Percentiles rank a stretch among this genome's conserved stretches.
These are phyloP conservation scores for Metschnikowia aberdeeniae DNA, from an alignment of 805 yeast species.

Conservation along the genomic window DNA sequence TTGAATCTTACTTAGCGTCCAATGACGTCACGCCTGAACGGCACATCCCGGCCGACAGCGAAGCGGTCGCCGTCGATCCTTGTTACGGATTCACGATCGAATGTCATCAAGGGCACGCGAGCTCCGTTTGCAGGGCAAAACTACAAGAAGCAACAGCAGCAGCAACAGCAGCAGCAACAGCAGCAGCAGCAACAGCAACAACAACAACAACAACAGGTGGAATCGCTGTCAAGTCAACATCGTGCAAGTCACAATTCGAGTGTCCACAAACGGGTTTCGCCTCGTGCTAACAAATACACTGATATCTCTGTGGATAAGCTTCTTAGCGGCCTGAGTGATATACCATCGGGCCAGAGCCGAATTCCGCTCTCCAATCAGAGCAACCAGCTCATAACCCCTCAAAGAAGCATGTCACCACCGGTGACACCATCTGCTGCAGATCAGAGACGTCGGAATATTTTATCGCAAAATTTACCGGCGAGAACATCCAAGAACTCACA, in stretches of 20 bases:
- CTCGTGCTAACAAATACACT: slow-evolving; percentile 49
- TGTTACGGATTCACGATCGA: slow-evolving; percentile 81
- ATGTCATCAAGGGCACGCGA: slow-evolving; percentile 44
- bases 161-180: slow-evolving; percentile 10
- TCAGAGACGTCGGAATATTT: slow-evolving; percentile 28
- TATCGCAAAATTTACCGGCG: slow-evolving; percentile 55
- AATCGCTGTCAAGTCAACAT: slow-evolving; percentile 3
- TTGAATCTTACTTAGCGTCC: neutral
- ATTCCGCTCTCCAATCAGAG: slow-evolving; percentile 26
- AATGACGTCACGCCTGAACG: slow-evolving; percentile 14
- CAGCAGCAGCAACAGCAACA: slow-evolving; percentile 26
- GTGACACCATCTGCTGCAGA: slow-evolving; percentile 10
- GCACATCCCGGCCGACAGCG: slow-evolving; percentile 51
- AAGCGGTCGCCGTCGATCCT: slow-evolving; percentile 89
- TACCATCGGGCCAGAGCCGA: slow-evolving; percentile 74
- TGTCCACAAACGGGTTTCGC: slow-evolving; percentile 13
- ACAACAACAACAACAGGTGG: slow-evolving; percentile 22
- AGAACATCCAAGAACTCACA: slow-evolving; percentile 86
- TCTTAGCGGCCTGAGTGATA: slow-evolving; percentile 74
- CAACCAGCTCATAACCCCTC: slow-evolving; percentile 15
- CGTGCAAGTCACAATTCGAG: slow-evolving; percentile 16
- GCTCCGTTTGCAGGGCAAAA: slow-evolving; percentile 80
- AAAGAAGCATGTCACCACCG: slow-evolving; percentile 21
- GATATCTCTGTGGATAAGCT: slow-evolving; percentile 79
- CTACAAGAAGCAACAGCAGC: slow-evolving; percentile 36